Base-by-base conservation (phyloP, 495 filamentous ascomycete species). In the Aspergillus baeticus region DNA sequence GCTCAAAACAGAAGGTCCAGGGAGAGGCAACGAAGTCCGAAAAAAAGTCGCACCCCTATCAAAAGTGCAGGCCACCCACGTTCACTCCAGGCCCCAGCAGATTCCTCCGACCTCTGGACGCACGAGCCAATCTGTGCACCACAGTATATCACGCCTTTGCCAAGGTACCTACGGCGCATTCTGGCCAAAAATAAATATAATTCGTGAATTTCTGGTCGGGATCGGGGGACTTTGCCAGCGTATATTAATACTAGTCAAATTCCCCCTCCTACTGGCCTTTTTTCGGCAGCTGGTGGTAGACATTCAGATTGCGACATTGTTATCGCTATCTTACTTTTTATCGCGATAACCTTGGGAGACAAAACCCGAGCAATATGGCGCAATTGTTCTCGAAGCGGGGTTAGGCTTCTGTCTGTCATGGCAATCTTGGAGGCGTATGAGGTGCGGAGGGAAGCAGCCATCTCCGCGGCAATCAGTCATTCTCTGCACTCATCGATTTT, bases 71-170 rank as follows among this genome's bases (percentile, higher is more conserved):
- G 22, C 54, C 54, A 56, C 36, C 54, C 54, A 56, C 54, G 36
- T 49, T 49, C 6, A 41, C 51, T 35, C 31, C 47, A 51, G 33
- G 23, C 26, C 41, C 37, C 36, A 42, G 37, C 39, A 23, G 36
- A 37, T 18, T 43, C 50, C 36, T 29, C 34, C 37, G 36, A 53
- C 26, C 42, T 38, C 50, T 26, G 15, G 15, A 33, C 50, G 13
- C 22, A 41, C 31, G 47, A 43, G 47, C 55, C 55, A 57, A 57
- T 57, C 55, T 43, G 47, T 51, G 55, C 47, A 33, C 47, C 18
- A 17, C 20, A 36, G 47, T 15, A 36, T 46, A 43, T 23, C 55
- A 57, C 47, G 55, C 43, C 20, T 10, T 33, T 35, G 45, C 54
- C 54, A 57, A 57, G 54, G 35, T 23, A 29, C 26, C 44, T 23